phyloP scores from a whole-genome alignment of 371 early-diverging fungal genomes.

The Blastocladiella emersonii region DNA sequence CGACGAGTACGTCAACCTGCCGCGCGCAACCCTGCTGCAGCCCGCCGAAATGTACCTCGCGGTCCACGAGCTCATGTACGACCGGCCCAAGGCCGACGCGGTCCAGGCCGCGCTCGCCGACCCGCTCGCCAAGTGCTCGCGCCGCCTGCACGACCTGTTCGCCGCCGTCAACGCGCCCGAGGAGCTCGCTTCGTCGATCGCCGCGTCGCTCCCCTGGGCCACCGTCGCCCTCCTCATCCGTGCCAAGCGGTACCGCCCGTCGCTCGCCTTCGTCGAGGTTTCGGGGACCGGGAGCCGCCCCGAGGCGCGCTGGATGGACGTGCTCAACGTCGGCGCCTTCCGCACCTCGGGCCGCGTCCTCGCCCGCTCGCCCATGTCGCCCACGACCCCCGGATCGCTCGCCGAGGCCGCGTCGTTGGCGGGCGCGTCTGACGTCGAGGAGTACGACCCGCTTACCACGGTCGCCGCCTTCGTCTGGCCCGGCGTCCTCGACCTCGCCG shows the following conservation, averaged over 20 bases:
- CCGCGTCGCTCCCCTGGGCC: background rate
- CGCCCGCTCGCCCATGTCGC: too few relatives aligned
- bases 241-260: background rate
- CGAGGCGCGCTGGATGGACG: background rate
- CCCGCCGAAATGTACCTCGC: slow-evolving; percentile 1
- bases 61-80: background rate
- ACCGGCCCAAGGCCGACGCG: background rate
- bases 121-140: background rate
- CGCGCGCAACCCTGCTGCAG: background rate
- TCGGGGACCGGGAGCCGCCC: background rate
- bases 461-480: background rate
- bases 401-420: background rate
- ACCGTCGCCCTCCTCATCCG: background rate
- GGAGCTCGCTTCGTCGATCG: background rate
- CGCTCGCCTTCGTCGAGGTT: background rate
- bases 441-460: background rate
- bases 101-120: background rate
- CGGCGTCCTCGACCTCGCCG: background rate
- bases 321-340: background rate
- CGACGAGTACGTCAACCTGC: background rate
- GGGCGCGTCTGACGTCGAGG: background rate
- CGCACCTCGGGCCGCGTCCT: too few relatives aligned
- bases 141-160: background rate
- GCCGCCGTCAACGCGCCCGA: background rate
- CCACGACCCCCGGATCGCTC: background rate